Base-by-base conservation (phyloP, 2,329 filamentous ascomycete species). In the Colletotrichum acutatum region DNA sequence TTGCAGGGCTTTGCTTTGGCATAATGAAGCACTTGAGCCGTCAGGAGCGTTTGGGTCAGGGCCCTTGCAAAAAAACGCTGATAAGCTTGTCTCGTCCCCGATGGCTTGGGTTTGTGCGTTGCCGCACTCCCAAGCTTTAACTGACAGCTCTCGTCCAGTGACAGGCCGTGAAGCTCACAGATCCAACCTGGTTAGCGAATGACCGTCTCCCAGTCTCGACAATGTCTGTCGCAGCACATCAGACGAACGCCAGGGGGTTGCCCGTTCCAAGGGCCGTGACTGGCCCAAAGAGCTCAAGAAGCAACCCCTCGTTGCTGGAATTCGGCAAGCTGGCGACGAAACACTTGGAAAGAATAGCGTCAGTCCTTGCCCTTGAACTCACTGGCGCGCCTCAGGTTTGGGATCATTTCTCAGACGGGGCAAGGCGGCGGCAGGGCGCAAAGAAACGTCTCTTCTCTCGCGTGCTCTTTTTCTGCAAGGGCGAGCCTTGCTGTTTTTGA, bases 221-320 rank as follows among this genome's bases (percentile, higher is more conserved):
- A 65, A 28, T 57, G 32, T 69, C 62, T 74, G 73, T 74, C 71
- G 71, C 70, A 74, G 62, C 66, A 74, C 60, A 74, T 74, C 71
- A 66, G 71, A 74, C 66, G 73, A 74, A 74, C 73, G 34, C 42
- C 71, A 67, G 49, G 61, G 70, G 70, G 37, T 26, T 26, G 54
- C 64, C 66, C 71, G 66, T 62, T 74, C 66, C 66, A 61, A 26
- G 16, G 66, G 34, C 66, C 56, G 71, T 74, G 71, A 71, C 66
- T 74, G 65, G 72, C 30, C 65, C 60, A 46, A 71, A 73, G 53
- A 71, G 72, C 30, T 61, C 60, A 46, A 71, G 71, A 42, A 68
- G 63, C 74, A 49, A 49, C 42, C 42, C 42, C 64, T 66, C 72
- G 72, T 68, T 65, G 61, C 32, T 68, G 56, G 64, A 53, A 57